Percentiles rank a stretch among this genome's conserved stretches.
Evolutionary conservation across 2,329 filamentous ascomycete genomes (phyloP).

Genomic region (Aspergillus fumigatiaffinis): DNA sequence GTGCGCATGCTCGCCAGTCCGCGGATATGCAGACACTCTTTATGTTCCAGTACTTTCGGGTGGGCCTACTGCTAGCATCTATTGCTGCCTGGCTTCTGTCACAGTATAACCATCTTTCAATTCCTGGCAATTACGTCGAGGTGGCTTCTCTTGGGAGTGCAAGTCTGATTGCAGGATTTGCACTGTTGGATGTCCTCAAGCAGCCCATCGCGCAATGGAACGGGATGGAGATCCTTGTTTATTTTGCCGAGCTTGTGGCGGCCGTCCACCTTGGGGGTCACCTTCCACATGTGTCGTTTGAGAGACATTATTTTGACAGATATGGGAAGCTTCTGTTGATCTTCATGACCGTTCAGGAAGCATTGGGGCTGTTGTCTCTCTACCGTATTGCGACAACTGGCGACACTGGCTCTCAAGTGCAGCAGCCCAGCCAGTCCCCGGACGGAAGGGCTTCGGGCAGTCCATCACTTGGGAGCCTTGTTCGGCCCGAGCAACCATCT

Average conservation of each 20-base stretch:
- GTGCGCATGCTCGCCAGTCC: slow-evolving; percentile 2
- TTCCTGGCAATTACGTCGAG: slow-evolving; percentile 38
- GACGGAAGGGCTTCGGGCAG: not conserved
- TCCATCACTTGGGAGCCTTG: slow-evolving; percentile 1
- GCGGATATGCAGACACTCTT: slow-evolving; percentile 14
- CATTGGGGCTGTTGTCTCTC: slow-evolving; percentile 26
- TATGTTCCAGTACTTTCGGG: slow-evolving; percentile 26
- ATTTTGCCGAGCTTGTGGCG: slow-evolving; percentile 35
- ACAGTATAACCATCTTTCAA: slow-evolving; percentile 24
- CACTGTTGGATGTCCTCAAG: slow-evolving; percentile 36
- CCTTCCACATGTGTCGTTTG: slow-evolving; percentile 26
- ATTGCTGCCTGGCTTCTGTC: slow-evolving; percentile 32
- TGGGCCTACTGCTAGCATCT: slow-evolving; percentile 27
- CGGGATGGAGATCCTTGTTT: slow-evolving; percentile 37
- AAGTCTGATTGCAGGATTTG: slow-evolving; percentile 39
- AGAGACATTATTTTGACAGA: slow-evolving; percentile 35
- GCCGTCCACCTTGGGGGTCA: slow-evolving; percentile 36
- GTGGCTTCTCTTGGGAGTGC: slow-evolving; percentile 35
- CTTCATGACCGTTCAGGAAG: slow-evolving; percentile 39
- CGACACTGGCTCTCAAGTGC: slow-evolving; percentile 3
- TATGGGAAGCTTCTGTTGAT: slow-evolving; percentile 36
- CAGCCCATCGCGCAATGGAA: slow-evolving; percentile 35
- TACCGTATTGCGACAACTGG: slow-evolving; percentile 13
- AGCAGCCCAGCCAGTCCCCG: slow-evolving; percentile 2
- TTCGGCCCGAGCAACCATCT: slow-evolving; percentile 11